Evolutionary conservation across 305 asterid genomes (phyloP), one percentile per base, ranked within the genome.

Genomic region (Fraxinus sp.): DNA sequence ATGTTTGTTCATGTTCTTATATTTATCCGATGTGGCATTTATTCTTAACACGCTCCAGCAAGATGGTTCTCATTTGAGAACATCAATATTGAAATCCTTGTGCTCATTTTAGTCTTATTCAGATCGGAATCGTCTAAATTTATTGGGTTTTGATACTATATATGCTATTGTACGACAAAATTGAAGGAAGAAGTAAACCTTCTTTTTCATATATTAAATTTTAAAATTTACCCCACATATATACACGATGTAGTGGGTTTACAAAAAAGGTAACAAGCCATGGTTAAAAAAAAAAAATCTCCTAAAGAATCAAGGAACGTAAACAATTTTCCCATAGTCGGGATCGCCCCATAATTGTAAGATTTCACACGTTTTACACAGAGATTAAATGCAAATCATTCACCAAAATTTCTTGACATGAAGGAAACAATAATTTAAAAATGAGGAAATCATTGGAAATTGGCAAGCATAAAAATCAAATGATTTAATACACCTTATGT

Each of bases 311-410:
- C 55, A 44, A 44, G 55, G 55, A 44, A 39, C 14, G 55, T 11
- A 10, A 3, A 44, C n/a, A 11, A 10, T 3, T 44, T 44, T 44
- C 55, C 5, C 5, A 44, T 44, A 44, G 5, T 10, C 14, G n/a
- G n/a, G n/a, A 44, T 44, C n/a, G 1, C 11, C 49, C n/a, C 55
- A 44, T 44, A 11, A 44, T 44, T 44, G 14, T 20, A 85, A 59
- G 18, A 20, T 33, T 20, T 37, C 87, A 70, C 55, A 88, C 89
- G 83, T 83, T 44, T 14, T 64, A 64, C 79, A 79, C 37, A 85
- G 62, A 77, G n/a, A 73, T 70, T 41, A 76, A 78, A 44, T 26
- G 30, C 80, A 84, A 83, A 49, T 16, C 10, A 74, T 32, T 62
- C 20, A 28, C 14, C 30, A 20, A 74, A 6, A 77, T 49, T 46